phyloP scores from a whole-genome alignment of 768 basidiomycete species.

The Phaeotremella fagi region DNA sequence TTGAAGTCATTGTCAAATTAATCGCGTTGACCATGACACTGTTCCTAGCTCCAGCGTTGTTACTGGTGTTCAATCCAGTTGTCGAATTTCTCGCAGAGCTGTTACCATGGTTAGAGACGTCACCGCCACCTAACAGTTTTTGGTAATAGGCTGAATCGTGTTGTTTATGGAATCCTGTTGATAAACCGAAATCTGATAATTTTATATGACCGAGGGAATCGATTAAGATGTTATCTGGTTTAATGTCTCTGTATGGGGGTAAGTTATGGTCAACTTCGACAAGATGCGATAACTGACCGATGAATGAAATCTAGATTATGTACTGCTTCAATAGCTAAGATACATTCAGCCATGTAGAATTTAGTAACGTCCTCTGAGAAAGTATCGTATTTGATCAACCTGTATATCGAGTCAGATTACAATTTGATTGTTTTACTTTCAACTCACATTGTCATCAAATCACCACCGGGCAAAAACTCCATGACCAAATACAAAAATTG shows the following conservation, averaged over 20 bases:
- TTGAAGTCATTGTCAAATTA: slow-evolving; percentile 88
- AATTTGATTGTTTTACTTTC: background rate
- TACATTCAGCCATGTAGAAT: slow-evolving; percentile 98
- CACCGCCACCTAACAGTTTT: slow-evolving; percentile 66
- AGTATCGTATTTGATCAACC: slow-evolving; percentile 95
- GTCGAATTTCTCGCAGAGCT: slow-evolving; percentile 42
- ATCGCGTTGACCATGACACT: slow-evolving; percentile 97
- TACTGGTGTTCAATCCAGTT: slow-evolving; percentile 48
- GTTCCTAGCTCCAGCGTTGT: slow-evolving; percentile 59
- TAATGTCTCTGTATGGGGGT: slow-evolving; percentile 71
- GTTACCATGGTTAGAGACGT: slow-evolving; percentile 47
- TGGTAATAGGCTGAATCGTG: slow-evolving; percentile 96
- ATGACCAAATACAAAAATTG: slow-evolving; percentile 92
- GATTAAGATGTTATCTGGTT: slow-evolving; percentile 98
- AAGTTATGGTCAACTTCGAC: slow-evolving; percentile 3
- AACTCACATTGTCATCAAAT: slow-evolving; percentile 88
- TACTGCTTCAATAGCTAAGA: slow-evolving; percentile 94
- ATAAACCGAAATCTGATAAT: slow-evolving; percentile 95
- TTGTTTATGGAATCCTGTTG: slow-evolving; percentile 98
- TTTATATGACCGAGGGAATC: slow-evolving; percentile 97
- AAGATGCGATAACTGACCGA: slow-evolving; percentile 56
- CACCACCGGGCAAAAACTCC: slow-evolving; percentile 98
- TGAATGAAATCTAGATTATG: slow-evolving; percentile 97
- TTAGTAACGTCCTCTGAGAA: slow-evolving; percentile 97
- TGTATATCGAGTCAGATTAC: slow-evolving; percentile 9